Base-by-base conservation (phyloP, 495 filamentous ascomycete species). In the Bryoglossum gracile region DNA sequence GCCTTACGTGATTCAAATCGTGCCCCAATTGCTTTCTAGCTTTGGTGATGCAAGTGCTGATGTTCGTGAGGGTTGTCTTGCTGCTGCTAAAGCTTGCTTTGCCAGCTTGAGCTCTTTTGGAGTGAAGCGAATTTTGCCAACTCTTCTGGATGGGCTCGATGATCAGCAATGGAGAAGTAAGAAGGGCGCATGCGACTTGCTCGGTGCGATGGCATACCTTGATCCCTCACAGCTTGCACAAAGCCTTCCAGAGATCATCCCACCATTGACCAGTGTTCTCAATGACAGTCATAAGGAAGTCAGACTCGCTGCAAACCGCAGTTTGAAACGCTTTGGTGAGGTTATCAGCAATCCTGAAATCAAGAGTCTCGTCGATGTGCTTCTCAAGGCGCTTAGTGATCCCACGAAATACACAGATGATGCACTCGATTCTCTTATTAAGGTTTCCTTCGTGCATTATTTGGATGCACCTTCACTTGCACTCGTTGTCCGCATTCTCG, bases 281-380 rank as follows among this genome's bases (percentile, higher is more conserved):
- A 98, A 95, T 56, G 92, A 97, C 67, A 95, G 88, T 43, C 92
- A 98, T 67, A 98, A 97, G 66, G 92, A 98, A 59, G 92, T 98
- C 10, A 78, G 92, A 48, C 68, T 75, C 19, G 88, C 90, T 8
- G 92, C 94, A 3, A 98, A 98, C 63, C 82, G 91, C 56, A 94
- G 87, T 68, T 75, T 98, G 62, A 90, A 98, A 69, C 83, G 92
- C 17, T 98, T 98, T 66, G 92, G 92, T 40, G 92, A 98, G 54
- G 94, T 98, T 50, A 97, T 98, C 66, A 92, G 79, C 68, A 97
- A 97, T 63, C 92, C 92, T 9, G 92, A 98, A 63, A 86, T 98
- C 56, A 95, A 94, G 74, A 75, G 81, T 51, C 68, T 95, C 24
- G 92, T 96, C 46, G 79, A 82, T 51, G 86, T 96, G 32, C 74